A percentile compares a stretch with the other conserved stretches of the same genome.
phyloP scores from a whole-genome alignment of 2,329 filamentous ascomycete genomes.

The Ophiostoma montium region DNA sequence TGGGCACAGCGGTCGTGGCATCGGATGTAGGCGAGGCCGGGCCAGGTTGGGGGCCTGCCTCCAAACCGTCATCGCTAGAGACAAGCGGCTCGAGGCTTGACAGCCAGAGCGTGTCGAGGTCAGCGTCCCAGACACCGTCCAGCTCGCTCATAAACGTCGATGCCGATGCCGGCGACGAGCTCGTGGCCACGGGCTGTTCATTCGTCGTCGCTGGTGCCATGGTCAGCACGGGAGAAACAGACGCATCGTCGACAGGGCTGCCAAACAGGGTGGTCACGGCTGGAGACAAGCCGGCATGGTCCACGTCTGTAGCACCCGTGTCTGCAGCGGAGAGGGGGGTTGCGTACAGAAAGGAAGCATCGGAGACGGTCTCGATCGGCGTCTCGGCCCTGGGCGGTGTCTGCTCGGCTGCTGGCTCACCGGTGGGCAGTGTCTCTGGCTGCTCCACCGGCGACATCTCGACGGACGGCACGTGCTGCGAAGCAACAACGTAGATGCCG shows the following conservation, averaged over 20 bases:
- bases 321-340: background rate
- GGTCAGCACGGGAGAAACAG: background rate
- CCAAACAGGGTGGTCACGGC: background rate
- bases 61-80: no score
- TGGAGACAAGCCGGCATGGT: background rate
- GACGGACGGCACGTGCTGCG: background rate
- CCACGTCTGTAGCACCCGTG: background rate
- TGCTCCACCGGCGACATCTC: background rate
- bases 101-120: background rate
- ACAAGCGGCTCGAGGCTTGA: background rate
- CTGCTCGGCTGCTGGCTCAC: background rate
- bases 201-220: background rate
- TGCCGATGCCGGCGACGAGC: background rate
- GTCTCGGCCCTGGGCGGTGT: background rate
- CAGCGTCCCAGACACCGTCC: background rate
- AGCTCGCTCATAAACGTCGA: background rate
- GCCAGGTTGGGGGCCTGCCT: background rate
- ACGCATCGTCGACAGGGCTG: background rate
- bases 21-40: background rate
- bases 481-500: slow-evolving; percentile 4
- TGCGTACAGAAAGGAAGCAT: background rate
- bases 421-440: background rate
- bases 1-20: background rate
- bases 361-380: background rate
- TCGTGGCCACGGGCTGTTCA: background rate